Base-by-base conservation (phyloP, 1,139 yeast species). In the Debaryomyces psychrophilus region DNA sequence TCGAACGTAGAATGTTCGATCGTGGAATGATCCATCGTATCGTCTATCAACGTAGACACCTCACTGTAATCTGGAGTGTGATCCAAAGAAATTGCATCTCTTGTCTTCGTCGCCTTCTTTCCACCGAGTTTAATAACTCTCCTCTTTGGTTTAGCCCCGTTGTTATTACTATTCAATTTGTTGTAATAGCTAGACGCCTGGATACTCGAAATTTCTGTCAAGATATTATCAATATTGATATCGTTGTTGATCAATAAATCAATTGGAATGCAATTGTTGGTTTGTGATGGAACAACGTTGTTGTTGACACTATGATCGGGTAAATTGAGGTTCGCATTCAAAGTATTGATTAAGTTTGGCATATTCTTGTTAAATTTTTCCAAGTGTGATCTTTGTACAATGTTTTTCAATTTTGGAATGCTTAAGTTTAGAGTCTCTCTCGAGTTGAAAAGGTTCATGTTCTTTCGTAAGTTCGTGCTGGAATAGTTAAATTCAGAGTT, bases 381-480 rank as follows among this genome's bases (percentile, higher is more conserved):
- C 51, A 76, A 60, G 50, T 71, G 68, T 22, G 83, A 76, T 44
- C 88, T 68, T 57, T 80, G 83, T n/a, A 82, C 74, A 2, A 82
- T 72, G 48, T 79, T 79, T 33, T 74, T 75, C 50, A 83, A 73
- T 34, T 76, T 73, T 1, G 88, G 85, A 1, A 87, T 78, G 44
- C 82, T 79, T 43, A 90, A 65, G 15, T 86, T 81, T 50, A 92
- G 71, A 0, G 97, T 88, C 53, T 88, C 92, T 54, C 97, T 80
- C 4, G 93, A 83, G 25, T 86, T 82, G 47, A 83, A 81, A 50
- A 92, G 69, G n/a, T 87, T 77, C 8, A 88, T 79, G 45, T 87
- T 73, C 57, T 87, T 81, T 57, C 83, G 76, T 72, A 90, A 79
- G 58, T 87, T 88, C 15, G 57, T 55, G 1, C 85, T 79, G 0